A percentile compares a stretch with the other conserved stretches of the same genome.
Evolutionary conservation across 495 filamentous ascomycete species (phyloP).

Genomic region (Cudoniella acicularis): DNA sequence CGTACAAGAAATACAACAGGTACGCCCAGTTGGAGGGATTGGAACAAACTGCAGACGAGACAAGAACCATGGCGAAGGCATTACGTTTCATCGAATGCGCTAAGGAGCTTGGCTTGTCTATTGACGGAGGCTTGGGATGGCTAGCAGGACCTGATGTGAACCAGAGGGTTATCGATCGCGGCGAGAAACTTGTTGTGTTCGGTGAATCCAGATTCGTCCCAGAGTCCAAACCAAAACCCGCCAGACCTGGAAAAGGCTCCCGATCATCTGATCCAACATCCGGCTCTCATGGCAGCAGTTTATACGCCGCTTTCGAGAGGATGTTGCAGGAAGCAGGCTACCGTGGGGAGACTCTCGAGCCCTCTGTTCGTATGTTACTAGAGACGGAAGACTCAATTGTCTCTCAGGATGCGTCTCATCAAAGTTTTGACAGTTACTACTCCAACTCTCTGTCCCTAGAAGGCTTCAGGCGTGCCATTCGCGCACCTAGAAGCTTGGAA

Average conservation of each 20-base stretch:
- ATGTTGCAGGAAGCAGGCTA: conserved; percentile 27
- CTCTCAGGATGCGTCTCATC: background rate
- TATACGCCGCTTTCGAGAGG: conserved; percentile 7
- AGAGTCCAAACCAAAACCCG: background rate
- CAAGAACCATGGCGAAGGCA: conserved; percentile 42
- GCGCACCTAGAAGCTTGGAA: background rate
- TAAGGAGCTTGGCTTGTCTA: conserved; percentile 47
- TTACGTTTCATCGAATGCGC: conserved; percentile 39
- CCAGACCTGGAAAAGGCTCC: background rate
- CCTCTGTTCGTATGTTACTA: conserved; percentile 22
- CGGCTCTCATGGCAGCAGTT: background rate
- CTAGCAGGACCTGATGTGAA: conserved; percentile 31
- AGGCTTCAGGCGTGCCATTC: background rate
- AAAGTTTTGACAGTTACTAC: background rate
- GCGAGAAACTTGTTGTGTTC: conserved; percentile 18
- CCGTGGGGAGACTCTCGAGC: conserved; percentile 12
- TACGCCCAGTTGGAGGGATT: conserved; percentile 44
- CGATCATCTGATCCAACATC: background rate
- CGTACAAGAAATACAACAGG: conserved; percentile 42
- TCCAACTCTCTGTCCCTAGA: background rate
- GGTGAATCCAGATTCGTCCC: conserved; percentile 20
- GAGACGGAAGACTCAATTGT: conserved; percentile 18
- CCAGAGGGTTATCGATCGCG: background rate
- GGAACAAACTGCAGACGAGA: conserved; percentile 51
- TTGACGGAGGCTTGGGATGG: conserved; percentile 56